Evolutionary conservation across 2,329 filamentous ascomycete genomes (phyloP).

Genomic region (Fusarium tricinctum): DNA sequence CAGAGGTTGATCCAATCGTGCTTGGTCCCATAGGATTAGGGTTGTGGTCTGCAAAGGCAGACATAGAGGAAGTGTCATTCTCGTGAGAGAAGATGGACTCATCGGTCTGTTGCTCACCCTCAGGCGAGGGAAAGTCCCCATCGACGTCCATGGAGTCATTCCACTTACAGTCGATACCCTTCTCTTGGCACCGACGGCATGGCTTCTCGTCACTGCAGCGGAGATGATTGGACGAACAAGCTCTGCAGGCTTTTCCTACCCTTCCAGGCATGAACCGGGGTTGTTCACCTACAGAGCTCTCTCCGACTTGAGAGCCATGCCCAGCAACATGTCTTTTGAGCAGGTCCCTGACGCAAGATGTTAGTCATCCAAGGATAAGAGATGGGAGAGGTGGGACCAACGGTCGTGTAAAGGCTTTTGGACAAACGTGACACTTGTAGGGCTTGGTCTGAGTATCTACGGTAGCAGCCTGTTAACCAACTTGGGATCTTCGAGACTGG

Average conservation of each 20-base stretch:
- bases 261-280: slow-evolving; percentile 39
- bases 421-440: slow-evolving; percentile 50
- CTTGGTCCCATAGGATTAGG: background rate
- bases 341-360: slow-evolving; percentile 41
- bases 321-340: slow-evolving; percentile 45
- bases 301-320: slow-evolving; percentile 36
- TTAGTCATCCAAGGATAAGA: background rate
- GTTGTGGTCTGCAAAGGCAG: background rate
- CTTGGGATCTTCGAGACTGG: background rate
- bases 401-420: slow-evolving; percentile 52
- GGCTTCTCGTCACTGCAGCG: slow-evolving; percentile 52
- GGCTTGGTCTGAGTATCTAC: slow-evolving; percentile 53
- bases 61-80: slow-evolving; percentile 1
- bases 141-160: slow-evolving; percentile 26
- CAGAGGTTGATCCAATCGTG: slow-evolving; percentile 3
- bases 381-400: slow-evolving; percentile 16
- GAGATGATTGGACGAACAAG: slow-evolving; percentile 51
- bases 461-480: background rate
- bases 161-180: slow-evolving; percentile 50
- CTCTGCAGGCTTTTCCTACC: slow-evolving; percentile 48
- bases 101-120: slow-evolving; percentile 15
- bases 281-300: slow-evolving; percentile 15
- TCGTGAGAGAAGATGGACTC: slow-evolving; percentile 14
- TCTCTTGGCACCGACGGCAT: slow-evolving; percentile 48
- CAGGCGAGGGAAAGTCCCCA: slow-evolving; percentile 29